phyloP scores from a whole-genome alignment of 148 eudicot genomes.

The Linanthus parryae region DNA sequence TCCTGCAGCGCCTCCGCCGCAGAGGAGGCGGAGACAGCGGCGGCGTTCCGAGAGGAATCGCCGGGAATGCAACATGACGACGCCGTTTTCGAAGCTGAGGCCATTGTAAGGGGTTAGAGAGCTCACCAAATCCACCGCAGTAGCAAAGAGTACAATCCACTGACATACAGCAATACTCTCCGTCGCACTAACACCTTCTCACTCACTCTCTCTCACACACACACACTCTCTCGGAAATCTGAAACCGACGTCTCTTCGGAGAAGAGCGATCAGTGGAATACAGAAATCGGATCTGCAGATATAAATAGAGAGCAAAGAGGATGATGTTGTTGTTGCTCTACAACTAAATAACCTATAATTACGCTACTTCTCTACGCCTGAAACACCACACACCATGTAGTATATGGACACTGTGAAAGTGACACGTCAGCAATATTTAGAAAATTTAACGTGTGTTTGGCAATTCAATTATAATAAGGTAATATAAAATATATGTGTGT shows the following conservation, averaged over 20 bases:
- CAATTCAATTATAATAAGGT: no score
- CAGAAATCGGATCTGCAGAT: not conserved
- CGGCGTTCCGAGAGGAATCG: not conserved
- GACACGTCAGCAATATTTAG: no score
- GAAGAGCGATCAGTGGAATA: not conserved
- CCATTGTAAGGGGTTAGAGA: conserved; percentile 66
- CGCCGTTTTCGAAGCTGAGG: conserved; percentile 64
- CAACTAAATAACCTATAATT: no score
- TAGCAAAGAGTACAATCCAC: conserved; percentile 30
- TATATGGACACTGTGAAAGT: no score
- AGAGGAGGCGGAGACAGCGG: not conserved
- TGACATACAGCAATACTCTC: conserved; percentile 55
- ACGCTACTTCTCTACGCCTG: no score
- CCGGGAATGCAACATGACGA: conserved; percentile 18
- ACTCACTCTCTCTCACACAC: conserved; percentile 4
- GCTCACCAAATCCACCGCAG: conserved; percentile 50
- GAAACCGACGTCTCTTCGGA: not conserved
- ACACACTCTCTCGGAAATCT: not conserved
- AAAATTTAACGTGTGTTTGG: no score
- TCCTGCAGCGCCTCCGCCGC: conserved; percentile 21
- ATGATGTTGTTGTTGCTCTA: not conserved
- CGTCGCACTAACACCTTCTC: not conserved
- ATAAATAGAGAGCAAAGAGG: not conserved
- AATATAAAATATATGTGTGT: no score
- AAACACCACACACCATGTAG: no score